These are phyloP conservation scores for Allium fistulosum DNA, from an alignment of 106 monocot genomes.

Conservation along the genomic window DNA sequence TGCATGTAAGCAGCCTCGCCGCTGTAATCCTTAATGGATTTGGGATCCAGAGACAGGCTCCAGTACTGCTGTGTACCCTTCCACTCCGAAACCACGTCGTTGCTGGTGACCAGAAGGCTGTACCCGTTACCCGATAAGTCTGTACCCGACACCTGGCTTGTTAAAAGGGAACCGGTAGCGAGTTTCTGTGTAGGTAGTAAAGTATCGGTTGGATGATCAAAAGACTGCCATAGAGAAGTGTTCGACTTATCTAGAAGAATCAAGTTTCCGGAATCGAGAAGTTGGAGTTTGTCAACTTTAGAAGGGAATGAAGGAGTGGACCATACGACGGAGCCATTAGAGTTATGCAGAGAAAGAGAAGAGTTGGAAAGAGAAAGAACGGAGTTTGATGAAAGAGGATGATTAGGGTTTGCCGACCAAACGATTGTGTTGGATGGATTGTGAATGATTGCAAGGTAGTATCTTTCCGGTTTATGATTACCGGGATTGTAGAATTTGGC, in stretches of 20 bases:
- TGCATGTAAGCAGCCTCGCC: slow-evolving; percentile 29
- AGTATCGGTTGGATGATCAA: slow-evolving; percentile 69
- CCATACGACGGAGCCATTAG: slow-evolving; percentile 33
- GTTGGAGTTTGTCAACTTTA: slow-evolving; percentile 34
- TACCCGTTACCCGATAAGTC: slow-evolving; percentile 36
- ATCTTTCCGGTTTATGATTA: slow-evolving; percentile 13
- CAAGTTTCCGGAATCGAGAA: slow-evolving; percentile 78
- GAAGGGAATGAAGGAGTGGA: slow-evolving; percentile 37
- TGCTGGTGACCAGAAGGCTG: slow-evolving; percentile 29
- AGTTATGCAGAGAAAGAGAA: slow-evolving; percentile 36
- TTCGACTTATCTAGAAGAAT: slow-evolving; percentile 46
- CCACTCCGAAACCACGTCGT: slow-evolving; percentile 47
- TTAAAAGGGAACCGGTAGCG: slow-evolving; percentile 19
- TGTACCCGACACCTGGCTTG: slow-evolving; percentile 22
- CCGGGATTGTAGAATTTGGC: slow-evolving; percentile 21
- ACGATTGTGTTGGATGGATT: slow-evolving; percentile 17
- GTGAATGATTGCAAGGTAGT: slow-evolving; percentile 48
- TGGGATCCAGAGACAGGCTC: slow-evolving; percentile 42
- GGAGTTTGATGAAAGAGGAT: slow-evolving; percentile 24
- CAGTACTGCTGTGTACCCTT: slow-evolving; percentile 45
- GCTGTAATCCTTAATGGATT: slow-evolving; percentile 27
- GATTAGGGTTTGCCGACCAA: slow-evolving; percentile 58
- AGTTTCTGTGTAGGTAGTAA: slow-evolving; percentile 58
- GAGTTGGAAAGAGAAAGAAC: slow-evolving; percentile 30
- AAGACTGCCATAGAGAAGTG: slow-evolving; percentile 74